phyloP scores from a whole-genome alignment of 2,329 filamentous ascomycete species.

The Ophiosphaerella korrae region DNA sequence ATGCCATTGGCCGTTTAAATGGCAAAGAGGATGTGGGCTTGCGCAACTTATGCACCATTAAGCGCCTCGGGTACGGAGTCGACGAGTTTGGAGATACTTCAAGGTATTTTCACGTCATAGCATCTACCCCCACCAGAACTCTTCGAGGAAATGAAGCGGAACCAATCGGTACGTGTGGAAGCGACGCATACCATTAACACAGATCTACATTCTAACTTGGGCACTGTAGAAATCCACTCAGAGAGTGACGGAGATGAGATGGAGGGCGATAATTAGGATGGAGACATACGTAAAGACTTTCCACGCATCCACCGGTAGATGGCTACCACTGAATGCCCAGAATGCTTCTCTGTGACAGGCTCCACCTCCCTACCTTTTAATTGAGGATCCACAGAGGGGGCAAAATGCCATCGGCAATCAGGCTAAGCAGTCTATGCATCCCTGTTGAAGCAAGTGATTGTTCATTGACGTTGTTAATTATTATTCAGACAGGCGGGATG shows the following conservation, averaged over 20 bases:
- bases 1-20: slow-evolving; percentile 14
- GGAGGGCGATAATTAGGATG: not conserved
- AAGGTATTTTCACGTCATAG: slow-evolving; percentile 17
- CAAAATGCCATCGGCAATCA: not conserved
- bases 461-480: no score
- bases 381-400: not conserved
- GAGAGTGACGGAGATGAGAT: slow-evolving; percentile 14
- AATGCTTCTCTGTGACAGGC: not conserved
- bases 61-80: slow-evolving; percentile 12
- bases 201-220: slow-evolving; percentile 9
- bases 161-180: slow-evolving; percentile 11
- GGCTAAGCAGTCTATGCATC: not conserved
- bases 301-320: no score
- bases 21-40: slow-evolving; percentile 16
- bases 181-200: slow-evolving; percentile 7
- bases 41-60: slow-evolving; percentile 12
- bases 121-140: slow-evolving; percentile 17
- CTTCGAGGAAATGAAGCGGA: slow-evolving; percentile 15
- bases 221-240: slow-evolving; percentile 10
- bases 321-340: no score
- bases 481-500: no score
- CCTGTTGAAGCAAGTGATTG: no score
- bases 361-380: not conserved
- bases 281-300: no score
- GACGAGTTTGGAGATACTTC: slow-evolving; percentile 12